Evolutionary conservation across 768 basidiomycete species (phyloP).

Genomic region (Podaxis sp.): DNA sequence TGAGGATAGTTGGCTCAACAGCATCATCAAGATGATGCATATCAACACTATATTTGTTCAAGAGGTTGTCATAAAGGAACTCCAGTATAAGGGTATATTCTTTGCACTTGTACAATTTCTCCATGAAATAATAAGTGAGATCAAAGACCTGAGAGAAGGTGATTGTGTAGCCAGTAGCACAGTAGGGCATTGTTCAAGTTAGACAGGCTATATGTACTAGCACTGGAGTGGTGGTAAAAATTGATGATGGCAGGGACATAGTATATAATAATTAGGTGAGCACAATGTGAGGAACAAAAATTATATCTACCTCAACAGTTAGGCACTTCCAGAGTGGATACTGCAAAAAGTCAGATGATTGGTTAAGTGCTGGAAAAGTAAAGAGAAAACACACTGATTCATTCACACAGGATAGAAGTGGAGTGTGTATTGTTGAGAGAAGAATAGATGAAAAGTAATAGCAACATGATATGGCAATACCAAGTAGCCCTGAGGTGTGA

Average conservation of each 20-base stretch:
- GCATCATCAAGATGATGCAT: conserved; percentile 9
- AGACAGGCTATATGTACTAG: background rate
- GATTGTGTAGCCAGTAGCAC: conserved; percentile 11
- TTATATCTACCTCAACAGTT: background rate
- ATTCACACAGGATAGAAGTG: background rate
- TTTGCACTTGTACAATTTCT: conserved; percentile 6
- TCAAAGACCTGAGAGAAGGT: conserved; percentile 14
- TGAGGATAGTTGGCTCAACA: conserved; percentile 10
- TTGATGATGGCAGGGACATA: background rate
- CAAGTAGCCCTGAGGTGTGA: background rate
- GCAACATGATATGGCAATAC: background rate
- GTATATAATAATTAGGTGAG: background rate
- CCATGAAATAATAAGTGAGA: conserved; percentile 11
- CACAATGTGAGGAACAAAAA: background rate
- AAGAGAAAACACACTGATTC: too few species aligned
- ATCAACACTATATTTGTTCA: conserved; percentile 8
- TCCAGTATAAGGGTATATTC: conserved; percentile 1
- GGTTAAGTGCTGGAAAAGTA: too few species aligned
- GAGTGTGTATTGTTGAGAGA: background rate
- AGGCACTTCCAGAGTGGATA: too few species aligned
- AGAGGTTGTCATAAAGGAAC: conserved; percentile 6
- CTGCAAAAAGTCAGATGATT: too few species aligned
- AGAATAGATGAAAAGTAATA: background rate
- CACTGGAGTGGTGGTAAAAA: background rate
- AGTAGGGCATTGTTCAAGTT: conserved; percentile 10